Base-by-base conservation (phyloP, 2,329 filamentous ascomycete genomes). In the Colletotrichum eremochloae region DNA sequence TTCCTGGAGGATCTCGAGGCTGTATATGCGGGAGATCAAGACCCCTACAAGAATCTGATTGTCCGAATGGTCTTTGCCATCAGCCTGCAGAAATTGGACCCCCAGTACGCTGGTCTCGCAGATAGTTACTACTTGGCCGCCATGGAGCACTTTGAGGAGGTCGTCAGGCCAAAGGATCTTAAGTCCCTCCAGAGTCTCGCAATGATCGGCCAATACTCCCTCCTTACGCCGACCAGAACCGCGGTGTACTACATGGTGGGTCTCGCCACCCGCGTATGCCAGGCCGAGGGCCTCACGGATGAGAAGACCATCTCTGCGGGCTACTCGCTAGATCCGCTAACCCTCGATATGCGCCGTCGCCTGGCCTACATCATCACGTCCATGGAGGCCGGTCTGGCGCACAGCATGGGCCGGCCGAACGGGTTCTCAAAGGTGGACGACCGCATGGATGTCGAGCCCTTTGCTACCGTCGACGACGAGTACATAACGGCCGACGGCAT, bases 91-190 rank as follows among this genome's bases (percentile, higher is more conserved):
- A 97, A 97, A 81, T 87, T 98, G 77, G 94, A 95, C 79, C 90
- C 92, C 0, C 91, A 94, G 75, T 98, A 96, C 81, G 95, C 95
- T n/a, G 95, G 95, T 33, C 85, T 98, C 38, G 96, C 96, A 40
- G 96, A 98, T 82, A 95, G 94, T 79, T 98, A 97, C 83, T 98
- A 98, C 78, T 87, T 98, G 31, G 93, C 95, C 33, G 96, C 96
- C 6, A 91, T 98, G 84, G 91, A 92, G 74, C 92, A 92, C 77
- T 91, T 98, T 73, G 94, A 98, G 80, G 90, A 91, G 3, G 91
- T 97, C 14, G 88, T 98, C 67, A 91, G 92, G 65, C 91, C 92
- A n/a, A 97, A 97, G 86, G 94, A 98, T 80, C 83, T 98, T 40
- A 94, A 92, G 77, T 97, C 96, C 0, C 84, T 98, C 20, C 96